Evolutionary conservation across 2,329 filamentous ascomycete genomes (phyloP), one percentile per base, ranked within the genome.

Genomic region (Microsporum audouinii): DNA sequence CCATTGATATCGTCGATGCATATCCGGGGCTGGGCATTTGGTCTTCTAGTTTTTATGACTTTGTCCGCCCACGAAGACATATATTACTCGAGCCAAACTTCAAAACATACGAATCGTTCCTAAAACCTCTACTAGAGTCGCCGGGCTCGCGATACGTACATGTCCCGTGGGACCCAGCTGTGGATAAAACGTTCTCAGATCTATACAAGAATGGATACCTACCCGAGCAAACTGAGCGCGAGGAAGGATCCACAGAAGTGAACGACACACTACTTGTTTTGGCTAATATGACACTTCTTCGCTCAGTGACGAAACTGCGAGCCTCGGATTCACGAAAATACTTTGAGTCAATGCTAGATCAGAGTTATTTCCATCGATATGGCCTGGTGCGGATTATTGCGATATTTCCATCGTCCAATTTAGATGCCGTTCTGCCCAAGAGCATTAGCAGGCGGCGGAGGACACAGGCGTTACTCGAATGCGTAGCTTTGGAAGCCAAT

Each of bases 1-100:
- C 89, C 60, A 91, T 91, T 74, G 91, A 95, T 68, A 81, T 97
- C 51, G 78, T 99, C 67, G 92, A 97, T 70, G 77, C 96, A 61
- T 89, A 91, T 71, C 92, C 92, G 0, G 91, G 91, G 12, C 77
- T 77, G 0, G 89, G 91, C 6, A 60, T 95, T 1, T 94, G 88
- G 84, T 95, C 91, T 38, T 78, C 78, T 33, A 88, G 87, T 68
- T 77, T 97, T 0, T 85, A 96, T 70, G 79, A 89, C 0, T 76
- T 82, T 53, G 78, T 99, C 5, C 76, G 89, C 68, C 92, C 92
- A 3, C 85, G 90, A 61, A 85, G 83, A 3, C 94, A 99, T 76
- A 76, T 96, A 51, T 78, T 99, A 47, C 80, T 96, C 73, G 91
- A 97, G 69, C 84, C 86, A 2, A 82, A 88, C 38, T 71, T 74